phyloP scores from a whole-genome alignment of 441 rosid genomes.

The Kokia cookei region DNA sequence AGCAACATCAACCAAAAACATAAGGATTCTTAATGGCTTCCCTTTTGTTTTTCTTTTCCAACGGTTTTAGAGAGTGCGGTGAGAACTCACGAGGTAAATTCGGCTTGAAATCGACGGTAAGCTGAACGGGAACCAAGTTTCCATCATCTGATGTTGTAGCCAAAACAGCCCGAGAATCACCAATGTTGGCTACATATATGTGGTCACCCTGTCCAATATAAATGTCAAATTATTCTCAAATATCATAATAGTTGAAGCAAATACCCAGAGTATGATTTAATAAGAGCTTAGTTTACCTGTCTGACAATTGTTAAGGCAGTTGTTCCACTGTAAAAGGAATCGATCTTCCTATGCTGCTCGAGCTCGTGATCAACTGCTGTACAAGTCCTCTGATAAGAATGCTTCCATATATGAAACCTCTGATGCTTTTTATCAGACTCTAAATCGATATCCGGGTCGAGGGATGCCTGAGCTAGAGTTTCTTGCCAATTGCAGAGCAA shows the following conservation, averaged over 20 bases:
- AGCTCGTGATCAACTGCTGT: conserved; percentile 77
- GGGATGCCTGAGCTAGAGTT: conserved; percentile 44
- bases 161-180: conserved; percentile 91
- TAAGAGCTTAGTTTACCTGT: conserved; percentile 41
- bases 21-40: neutral
- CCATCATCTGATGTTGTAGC: conserved; percentile 83
- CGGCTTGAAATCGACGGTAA: conserved; percentile 85
- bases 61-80: neutral
- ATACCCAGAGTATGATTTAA: no score
- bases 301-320: conserved; percentile 76
- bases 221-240: neutral
- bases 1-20: neutral
- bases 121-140: conserved; percentile 64
- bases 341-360: conserved; percentile 52
- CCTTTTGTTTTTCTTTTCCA: neutral
- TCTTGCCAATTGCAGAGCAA: conserved; percentile 86
- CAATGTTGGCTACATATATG: conserved; percentile 68
- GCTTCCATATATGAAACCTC: conserved; percentile 65
- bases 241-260: neutral
- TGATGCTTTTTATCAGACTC: conserved; percentile 51
- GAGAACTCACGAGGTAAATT: conserved; percentile 68
- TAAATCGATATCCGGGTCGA: conserved; percentile 38
- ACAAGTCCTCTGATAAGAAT: conserved; percentile 68
- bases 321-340: conserved; percentile 78
- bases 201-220: conserved; percentile 53